Evolutionary conservation across 441 rosid species (phyloP).

Genomic region (Adansonia rubrostipa): DNA sequence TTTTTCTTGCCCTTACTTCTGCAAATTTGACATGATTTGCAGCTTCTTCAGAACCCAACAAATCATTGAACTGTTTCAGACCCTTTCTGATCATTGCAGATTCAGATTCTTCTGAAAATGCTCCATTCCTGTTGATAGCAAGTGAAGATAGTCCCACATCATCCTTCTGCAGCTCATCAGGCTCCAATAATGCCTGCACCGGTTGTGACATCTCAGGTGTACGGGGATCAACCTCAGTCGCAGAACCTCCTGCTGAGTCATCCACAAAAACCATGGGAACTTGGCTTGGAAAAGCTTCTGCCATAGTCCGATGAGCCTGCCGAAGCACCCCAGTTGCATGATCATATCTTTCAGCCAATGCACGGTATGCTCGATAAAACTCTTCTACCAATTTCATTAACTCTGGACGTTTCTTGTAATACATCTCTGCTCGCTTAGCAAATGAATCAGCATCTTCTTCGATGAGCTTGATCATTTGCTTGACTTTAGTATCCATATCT

Average conservation of each 20-base stretch:
- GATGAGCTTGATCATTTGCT: slow-evolving; percentile 92
- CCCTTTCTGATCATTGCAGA: slow-evolving; percentile 50
- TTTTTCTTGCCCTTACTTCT: slow-evolving; percentile 67
- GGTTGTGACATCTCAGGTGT: slow-evolving; percentile 64
- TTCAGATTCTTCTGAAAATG: slow-evolving; percentile 63
- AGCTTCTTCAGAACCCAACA: slow-evolving; percentile 48
- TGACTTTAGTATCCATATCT: slow-evolving; percentile 97
- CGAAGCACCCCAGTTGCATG: slow-evolving; percentile 89
- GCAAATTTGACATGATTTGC: slow-evolving; percentile 34
- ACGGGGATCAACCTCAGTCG: slow-evolving; percentile 58
- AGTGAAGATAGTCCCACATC: slow-evolving; percentile 52
- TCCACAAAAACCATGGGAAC: slow-evolving; percentile 64
- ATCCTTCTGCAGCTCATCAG: slow-evolving; percentile 62
- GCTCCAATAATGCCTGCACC: slow-evolving; percentile 50
- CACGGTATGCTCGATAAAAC: slow-evolving; percentile 95
- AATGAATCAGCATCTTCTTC: slow-evolving; percentile 99
- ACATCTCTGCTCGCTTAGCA: slow-evolving; percentile 99
- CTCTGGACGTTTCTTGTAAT: slow-evolving; percentile 95
- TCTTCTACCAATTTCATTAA: slow-evolving; percentile 98
- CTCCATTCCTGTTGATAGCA: slow-evolving; percentile 61
- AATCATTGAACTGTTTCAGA: slow-evolving; percentile 54
- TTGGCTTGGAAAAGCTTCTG: slow-evolving; percentile 94
- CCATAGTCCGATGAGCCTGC: slow-evolving; percentile 88
- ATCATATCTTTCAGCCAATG: slow-evolving; percentile 96
- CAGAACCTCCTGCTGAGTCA: slow-evolving; percentile 58